These are phyloP conservation scores for Umbilicaria muhlenbergii DNA, from an alignment of 495 filamentous ascomycete genomes.

Conservation along the genomic window DNA sequence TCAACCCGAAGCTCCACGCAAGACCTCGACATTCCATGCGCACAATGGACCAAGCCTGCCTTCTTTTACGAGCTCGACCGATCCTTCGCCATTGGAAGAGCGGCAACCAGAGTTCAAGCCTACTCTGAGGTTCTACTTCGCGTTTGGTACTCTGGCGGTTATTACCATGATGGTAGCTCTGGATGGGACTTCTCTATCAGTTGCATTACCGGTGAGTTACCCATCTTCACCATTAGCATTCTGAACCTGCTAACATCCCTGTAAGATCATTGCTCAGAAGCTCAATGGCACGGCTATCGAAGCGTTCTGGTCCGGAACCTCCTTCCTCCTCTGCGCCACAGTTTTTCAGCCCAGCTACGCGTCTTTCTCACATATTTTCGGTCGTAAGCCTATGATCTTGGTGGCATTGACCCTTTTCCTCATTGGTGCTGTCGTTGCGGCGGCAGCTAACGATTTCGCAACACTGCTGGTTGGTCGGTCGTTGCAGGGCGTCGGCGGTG, in stretches of 20 bases:
- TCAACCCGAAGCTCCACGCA: too few species aligned
- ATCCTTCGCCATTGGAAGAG: too few species aligned
- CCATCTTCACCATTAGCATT: neutral
- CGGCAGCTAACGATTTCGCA: conserved; percentile 36
- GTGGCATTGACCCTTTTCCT: conserved; percentile 18
- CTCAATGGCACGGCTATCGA: conserved; percentile 38
- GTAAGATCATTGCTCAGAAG: conserved; percentile 23
- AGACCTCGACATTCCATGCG: too few species aligned
- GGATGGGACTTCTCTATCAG: conserved; percentile 59
- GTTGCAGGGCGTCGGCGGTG: conserved; percentile 59
- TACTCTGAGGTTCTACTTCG: conserved; percentile 11
- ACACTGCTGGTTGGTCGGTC: conserved; percentile 47
- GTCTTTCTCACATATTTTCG: conserved; percentile 18
- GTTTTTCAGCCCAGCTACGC: conserved; percentile 36
- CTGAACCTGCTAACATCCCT: neutral
- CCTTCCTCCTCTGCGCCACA: conserved; percentile 34
- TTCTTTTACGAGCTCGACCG: too few species aligned
- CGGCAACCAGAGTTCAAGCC: conserved; percentile 8
- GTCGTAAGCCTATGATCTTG: conserved; percentile 21
- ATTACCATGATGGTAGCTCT: conserved; percentile 54
- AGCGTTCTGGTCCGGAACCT: conserved; percentile 43
- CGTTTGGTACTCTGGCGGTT: conserved; percentile 39
- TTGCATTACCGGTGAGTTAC: conserved; percentile 47
- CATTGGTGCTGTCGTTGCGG: conserved; percentile 17
- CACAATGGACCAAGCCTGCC: too few species aligned